Evolutionary conservation across 164 flowering plant species (phyloP).

Genomic region (Annona cherimola): DNA sequence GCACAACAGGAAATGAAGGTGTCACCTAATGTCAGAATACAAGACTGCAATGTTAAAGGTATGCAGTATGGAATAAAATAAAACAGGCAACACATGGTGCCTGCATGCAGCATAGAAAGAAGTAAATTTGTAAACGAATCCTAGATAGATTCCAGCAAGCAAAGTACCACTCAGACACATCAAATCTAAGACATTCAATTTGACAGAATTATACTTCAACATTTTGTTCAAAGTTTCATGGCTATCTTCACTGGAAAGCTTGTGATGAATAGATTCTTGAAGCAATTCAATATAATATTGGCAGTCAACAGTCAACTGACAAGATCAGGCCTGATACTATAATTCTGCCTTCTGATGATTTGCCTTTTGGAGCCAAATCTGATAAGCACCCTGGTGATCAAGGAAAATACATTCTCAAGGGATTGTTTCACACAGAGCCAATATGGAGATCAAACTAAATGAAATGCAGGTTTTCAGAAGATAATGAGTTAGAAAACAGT

Average conservation of each 20-base stretch:
- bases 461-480: not conserved
- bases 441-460: not conserved
- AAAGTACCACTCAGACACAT: not conserved
- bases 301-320: not conserved
- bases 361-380: not conserved
- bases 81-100: not conserved
- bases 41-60: not conserved
- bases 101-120: not conserved
- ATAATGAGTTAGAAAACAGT: not conserved
- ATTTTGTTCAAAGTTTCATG: too few relatives aligned
- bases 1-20: conserved; percentile 66
- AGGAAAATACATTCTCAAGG: not conserved
- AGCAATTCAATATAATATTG: too few relatives aligned
- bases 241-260: too few relatives aligned
- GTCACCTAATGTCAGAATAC: conserved; percentile 51
- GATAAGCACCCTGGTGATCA: not conserved
- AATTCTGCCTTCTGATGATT: not conserved
- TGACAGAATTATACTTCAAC: not conserved
- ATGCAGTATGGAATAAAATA: not conserved
- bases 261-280: too few relatives aligned
- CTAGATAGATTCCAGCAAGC: not conserved
- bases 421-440: not conserved
- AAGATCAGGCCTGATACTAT: not conserved
- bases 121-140: not conserved
- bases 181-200: not conserved